phyloP scores from a whole-genome alignment of 768 basidiomycete genomes.

The Boletus rufocinnamomeus region DNA sequence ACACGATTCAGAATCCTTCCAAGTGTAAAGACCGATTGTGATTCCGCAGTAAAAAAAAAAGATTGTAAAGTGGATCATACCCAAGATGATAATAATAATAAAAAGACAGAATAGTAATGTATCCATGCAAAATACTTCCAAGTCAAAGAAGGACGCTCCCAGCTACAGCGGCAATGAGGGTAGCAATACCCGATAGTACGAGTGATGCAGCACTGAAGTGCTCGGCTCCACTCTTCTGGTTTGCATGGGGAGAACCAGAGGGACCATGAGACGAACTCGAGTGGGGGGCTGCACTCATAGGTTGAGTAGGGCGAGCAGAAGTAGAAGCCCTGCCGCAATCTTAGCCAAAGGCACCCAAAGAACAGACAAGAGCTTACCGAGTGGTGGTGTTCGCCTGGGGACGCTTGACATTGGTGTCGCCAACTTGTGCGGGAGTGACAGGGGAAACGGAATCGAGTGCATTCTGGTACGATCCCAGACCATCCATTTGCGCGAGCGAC shows the following conservation, averaged over 20 bases:
- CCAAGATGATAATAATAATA: not conserved
- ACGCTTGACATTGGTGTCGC: slow-evolving; percentile 17
- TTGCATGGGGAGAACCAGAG: slow-evolving; percentile 29
- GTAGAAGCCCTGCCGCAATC: slow-evolving; percentile 7
- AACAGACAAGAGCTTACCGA: slow-evolving; percentile 9
- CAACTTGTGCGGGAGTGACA: slow-evolving; percentile 28
- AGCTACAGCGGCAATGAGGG: slow-evolving; percentile 25
- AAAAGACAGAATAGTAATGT: slow-evolving; percentile 14
- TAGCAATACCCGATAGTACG: slow-evolving; percentile 26
- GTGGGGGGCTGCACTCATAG: slow-evolving; percentile 3
- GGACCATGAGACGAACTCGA: slow-evolving; percentile 13
- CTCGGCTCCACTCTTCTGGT: slow-evolving; percentile 37
- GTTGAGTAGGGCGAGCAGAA: not conserved
- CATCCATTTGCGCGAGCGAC: slow-evolving; percentile 52
- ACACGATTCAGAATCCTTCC: not conserved
- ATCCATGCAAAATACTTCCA: slow-evolving; percentile 1
- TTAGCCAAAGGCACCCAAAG: not conserved
- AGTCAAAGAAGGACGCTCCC: slow-evolving; percentile 27
- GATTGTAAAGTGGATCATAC: slow-evolving; percentile 5
- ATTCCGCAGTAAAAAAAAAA: slow-evolving; percentile 5
- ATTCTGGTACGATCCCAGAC: slow-evolving; percentile 49
- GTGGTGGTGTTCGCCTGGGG: slow-evolving; percentile 20
- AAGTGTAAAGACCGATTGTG: not conserved
- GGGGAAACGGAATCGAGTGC: slow-evolving; percentile 35
- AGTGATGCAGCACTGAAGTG: slow-evolving; percentile 27